Percentiles rank a stretch among this genome's conserved stretches.
phyloP scores from a whole-genome alignment of 768 basidiomycete species.

The Calocera cornea region DNA sequence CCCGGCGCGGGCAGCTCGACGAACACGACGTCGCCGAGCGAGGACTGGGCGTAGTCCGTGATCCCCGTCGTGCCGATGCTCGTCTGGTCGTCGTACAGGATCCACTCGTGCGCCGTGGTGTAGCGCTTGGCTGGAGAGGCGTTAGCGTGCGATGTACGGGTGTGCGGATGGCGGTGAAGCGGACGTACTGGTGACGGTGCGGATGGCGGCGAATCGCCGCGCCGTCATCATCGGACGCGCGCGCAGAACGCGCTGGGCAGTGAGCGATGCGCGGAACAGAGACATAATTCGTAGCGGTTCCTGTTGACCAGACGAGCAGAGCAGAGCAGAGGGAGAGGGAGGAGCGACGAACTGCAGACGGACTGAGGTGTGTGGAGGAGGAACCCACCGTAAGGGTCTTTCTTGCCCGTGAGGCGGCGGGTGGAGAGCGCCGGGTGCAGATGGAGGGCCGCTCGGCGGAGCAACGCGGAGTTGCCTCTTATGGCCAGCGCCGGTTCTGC shows the following conservation, averaged over 20 bases:
- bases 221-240: background rate
- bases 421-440: too few species aligned
- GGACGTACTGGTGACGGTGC: constrained; percentile 16
- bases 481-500: too few species aligned
- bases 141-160: background rate
- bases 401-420: too few species aligned
- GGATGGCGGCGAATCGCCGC: background rate
- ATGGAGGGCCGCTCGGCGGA: too few species aligned
- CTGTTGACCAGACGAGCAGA: too few species aligned
- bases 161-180: background rate
- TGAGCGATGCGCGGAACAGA: background rate
- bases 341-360: background rate
- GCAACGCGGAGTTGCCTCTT: too few species aligned
- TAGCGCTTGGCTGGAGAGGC: constrained; percentile 52
- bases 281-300: background rate
- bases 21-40: constrained; percentile 92
- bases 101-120: constrained; percentile 77
- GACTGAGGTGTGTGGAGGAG: background rate
- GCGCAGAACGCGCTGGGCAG: background rate
- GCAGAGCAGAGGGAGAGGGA: background rate
- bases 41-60: constrained; percentile 82
- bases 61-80: constrained; percentile 70
- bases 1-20: constrained; percentile 73
- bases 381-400: background rate
- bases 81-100: constrained; percentile 62